Base-by-base conservation (phyloP, 176 grass and related monocot genomes). In the Elymus sibiricus region DNA sequence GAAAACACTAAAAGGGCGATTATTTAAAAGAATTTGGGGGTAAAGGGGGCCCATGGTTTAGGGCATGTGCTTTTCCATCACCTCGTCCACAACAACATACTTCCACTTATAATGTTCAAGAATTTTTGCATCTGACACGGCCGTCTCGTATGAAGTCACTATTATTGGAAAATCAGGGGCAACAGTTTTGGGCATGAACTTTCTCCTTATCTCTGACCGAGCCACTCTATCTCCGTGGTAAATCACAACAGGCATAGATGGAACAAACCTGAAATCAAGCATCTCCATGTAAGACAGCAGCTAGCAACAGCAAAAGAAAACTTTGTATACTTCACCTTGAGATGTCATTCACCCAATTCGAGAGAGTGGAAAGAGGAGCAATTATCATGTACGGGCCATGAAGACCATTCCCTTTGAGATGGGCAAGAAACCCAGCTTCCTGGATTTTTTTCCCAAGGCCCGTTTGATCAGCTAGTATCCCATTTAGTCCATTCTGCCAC, bases 261-360 rank as follows among this genome's bases (percentile, higher is more conserved):
- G 95, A 64, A 73, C 88, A 90, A 98, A 93, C 74, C 95, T 98
- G 72, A 88, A 86, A 93, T 27, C 12, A 24, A 76, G 31, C 39
- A 55, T 62, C 42, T 61, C 35, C 38, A 46, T 31, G 9, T 85
- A 68, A 90, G 74, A 80, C 12, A 83, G 25, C n/a, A 29, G 51
- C 56, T 65, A 79, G 67, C n/a, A 55, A 26, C 12, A 8, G 0
- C 26, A 25, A 79, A 80, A 79, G 26, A 64, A 73, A 17, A 75
- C 6, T 26, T 58, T 65, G 2, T 13, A 64, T 14, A 67, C 10
- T 40, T 87, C 86, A 98, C 93, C 95, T 98, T 38, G 93, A 86
- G n/a, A 95, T 84, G 74, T 98, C 95, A 80, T 89, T 89, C 34
- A 98, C 82, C 95, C 95, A 98, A 59, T 98, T 98, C 21, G 93